phyloP scores from a whole-genome alignment of 345 rosid species.

The Eucalyptus grandis region DNA sequence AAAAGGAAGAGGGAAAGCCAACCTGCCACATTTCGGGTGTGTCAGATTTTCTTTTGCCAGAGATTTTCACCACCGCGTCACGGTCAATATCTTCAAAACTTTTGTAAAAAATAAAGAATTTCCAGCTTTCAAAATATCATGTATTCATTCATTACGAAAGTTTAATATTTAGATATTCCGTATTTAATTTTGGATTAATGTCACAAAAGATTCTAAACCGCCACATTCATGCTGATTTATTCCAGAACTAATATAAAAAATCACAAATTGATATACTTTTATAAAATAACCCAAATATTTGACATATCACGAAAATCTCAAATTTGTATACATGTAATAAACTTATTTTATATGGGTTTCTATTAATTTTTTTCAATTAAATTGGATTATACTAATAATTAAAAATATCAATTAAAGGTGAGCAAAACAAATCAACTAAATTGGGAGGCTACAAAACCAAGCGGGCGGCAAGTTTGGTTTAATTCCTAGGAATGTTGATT shows the following conservation, averaged over 20 bases:
- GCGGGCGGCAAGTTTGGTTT: no score
- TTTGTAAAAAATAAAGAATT: neutral
- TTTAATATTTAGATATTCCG: neutral
- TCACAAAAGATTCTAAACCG: neutral
- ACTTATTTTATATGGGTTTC: no score
- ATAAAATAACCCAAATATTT: neutral
- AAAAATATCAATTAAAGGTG: no score
- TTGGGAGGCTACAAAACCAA: no score
- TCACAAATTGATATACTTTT: accelerated
- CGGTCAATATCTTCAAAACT: neutral
- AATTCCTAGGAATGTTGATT: accelerated
- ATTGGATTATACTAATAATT: accelerated
- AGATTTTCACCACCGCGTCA: neutral
- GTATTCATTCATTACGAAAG: neutral
- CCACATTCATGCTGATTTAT: neutral
- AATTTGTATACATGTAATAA: accelerated
- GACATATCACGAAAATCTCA: accelerated
- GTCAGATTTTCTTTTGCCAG: neutral
- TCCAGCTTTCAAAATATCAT: neutral
- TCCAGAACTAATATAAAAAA: neutral
- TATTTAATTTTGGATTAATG: neutral
- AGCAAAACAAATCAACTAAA: no score
- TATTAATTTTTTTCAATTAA: no score
- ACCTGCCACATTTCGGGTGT: neutral
- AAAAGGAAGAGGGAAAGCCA: neutral